Percentiles rank a stretch among this genome's conserved stretches.
Evolutionary conservation across 345 rosid species (phyloP).

Genomic region (Eucalyptus caleyi): DNA sequence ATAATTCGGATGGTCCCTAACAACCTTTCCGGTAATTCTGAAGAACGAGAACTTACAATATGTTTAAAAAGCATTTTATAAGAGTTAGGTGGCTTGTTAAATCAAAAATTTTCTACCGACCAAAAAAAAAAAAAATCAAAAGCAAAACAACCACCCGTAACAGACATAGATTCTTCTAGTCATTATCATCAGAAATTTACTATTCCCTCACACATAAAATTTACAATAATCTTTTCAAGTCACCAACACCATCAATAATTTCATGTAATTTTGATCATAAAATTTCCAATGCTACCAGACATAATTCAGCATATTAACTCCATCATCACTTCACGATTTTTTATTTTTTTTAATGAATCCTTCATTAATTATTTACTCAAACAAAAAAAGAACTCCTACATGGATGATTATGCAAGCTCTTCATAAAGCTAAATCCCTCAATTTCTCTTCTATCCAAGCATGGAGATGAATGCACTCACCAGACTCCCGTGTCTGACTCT

Average conservation of each 20-base stretch:
- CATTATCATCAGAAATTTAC: neutral
- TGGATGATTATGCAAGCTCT: neutral
- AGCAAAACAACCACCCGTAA: neutral
- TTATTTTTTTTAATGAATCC: neutral
- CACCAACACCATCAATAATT: neutral
- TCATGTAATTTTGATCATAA: neutral
- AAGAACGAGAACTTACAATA: neutral
- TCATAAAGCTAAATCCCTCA: neutral
- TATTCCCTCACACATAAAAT: neutral
- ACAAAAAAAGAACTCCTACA: neutral
- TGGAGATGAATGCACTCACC: neutral
- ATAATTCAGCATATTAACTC: neutral
- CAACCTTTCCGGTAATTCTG: neutral
- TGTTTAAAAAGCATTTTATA: neutral
- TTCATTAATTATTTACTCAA: neutral
- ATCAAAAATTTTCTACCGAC: neutral
- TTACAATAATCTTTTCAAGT: neutral
- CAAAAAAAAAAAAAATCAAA: neutral
- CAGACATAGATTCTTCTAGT: neutral
- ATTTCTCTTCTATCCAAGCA: neutral
- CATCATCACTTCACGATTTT: neutral
- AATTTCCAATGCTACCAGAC: neutral
- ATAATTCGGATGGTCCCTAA: neutral
- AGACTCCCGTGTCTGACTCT: neutral
- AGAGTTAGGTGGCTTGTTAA: neutral